Percentiles rank a stretch among this genome's conserved stretches.
Evolutionary conservation across 2,329 filamentous ascomycete species (phyloP).

Genomic region (Coniochaeta ligniaria): DNA sequence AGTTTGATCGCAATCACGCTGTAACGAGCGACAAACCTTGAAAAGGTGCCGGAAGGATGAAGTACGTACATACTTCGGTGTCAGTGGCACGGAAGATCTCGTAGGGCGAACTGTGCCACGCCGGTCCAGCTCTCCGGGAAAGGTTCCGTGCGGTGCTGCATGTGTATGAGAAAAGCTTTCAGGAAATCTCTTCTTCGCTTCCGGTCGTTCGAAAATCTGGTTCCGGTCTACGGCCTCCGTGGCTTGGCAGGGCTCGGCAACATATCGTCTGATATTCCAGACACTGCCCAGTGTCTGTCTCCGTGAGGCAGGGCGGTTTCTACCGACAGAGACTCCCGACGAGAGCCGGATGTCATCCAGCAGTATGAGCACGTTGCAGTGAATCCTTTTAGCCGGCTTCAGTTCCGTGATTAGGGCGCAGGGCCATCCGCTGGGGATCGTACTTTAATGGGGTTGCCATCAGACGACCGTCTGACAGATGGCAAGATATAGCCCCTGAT

Average conservation of each 20-base stretch:
- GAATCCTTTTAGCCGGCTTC: neutral
- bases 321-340: neutral
- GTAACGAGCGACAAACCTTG: neutral
- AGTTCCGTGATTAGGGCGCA: neutral
- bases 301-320: neutral
- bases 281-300: neutral
- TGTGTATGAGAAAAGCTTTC: neutral
- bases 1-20: neutral
- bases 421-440: neutral
- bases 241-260: neutral
- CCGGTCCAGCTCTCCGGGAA: neutral
- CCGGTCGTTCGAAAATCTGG: neutral
- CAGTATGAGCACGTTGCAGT: neutral
- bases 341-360: neutral
- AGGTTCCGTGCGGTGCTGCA: neutral
- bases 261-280: neutral
- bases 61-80: neutral
- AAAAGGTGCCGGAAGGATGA: neutral
- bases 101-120: neutral
- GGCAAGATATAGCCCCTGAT: neutral
- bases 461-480: neutral
- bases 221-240: neutral
- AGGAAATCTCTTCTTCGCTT: neutral
- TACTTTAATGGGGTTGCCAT: neutral
- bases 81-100: neutral